Evolutionary conservation across 495 filamentous ascomycete species (phyloP).

Genomic region (Hyaloscypha bicolor): DNA sequence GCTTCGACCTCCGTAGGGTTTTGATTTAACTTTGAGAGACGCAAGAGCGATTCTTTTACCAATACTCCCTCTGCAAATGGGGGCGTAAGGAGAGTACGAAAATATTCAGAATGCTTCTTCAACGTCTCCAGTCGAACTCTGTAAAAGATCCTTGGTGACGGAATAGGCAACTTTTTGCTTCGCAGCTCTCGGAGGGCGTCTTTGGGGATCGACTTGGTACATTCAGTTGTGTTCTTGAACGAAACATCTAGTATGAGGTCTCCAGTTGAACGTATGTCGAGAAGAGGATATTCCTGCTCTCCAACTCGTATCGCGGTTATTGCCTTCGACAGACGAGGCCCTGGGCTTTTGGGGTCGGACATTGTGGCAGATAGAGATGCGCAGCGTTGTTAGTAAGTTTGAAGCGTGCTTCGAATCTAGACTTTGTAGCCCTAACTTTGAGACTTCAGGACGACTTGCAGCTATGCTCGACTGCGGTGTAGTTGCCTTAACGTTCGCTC

Average conservation of each 20-base stretch:
- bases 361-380: neutral
- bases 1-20: conserved; percentile 48
- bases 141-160: conserved; percentile 34
- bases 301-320: neutral
- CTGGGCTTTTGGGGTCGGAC: neutral
- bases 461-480: neutral
- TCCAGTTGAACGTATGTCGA: conserved; percentile 51
- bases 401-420: neutral
- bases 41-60: conserved; percentile 45
- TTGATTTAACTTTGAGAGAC: conserved; percentile 42
- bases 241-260: conserved; percentile 58
- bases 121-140: conserved; percentile 41
- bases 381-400: neutral
- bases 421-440: neutral
- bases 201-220: conserved; percentile 29
- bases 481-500: too few relatives aligned
- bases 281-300: conserved; percentile 27
- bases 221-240: conserved; percentile 45
- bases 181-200: conserved; percentile 27
- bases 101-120: conserved; percentile 59
- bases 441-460: neutral
- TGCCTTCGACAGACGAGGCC: neutral
- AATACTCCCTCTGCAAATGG: conserved; percentile 53
- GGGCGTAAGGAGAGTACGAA: conserved; percentile 54
- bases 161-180: conserved; percentile 27